Conservation (phyloP, 352 stramenopile genomes). For the Thalassiosira oceanica region DNA sequence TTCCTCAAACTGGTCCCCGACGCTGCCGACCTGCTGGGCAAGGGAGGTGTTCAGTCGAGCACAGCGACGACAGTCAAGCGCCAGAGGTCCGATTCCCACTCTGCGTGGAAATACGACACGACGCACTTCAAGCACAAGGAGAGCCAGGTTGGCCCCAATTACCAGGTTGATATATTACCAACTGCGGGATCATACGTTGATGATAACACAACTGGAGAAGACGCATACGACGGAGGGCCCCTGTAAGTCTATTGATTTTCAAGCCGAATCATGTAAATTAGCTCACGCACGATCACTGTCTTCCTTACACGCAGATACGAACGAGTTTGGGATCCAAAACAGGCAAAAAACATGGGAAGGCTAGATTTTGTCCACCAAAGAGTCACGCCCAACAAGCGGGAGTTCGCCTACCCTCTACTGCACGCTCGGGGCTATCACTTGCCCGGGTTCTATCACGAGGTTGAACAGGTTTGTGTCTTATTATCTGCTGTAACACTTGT, state of each 20-base stretch:
- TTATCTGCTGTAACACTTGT: no score
- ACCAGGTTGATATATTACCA: constrained; percentile 58
- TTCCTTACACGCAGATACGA: constrained; percentile 48
- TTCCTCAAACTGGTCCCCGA: constrained; percentile 25
- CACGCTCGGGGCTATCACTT: constrained; percentile 47
- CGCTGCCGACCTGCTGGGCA: no score
- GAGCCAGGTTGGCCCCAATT: constrained; percentile 58
- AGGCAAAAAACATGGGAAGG: constrained; percentile 40
- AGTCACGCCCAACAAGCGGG: constrained; percentile 54
- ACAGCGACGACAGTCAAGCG: constrained; percentile 5
- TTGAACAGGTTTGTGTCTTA: constrained; percentile 40
- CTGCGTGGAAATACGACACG: constrained; percentile 70
- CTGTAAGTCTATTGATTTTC: constrained; percentile 7
- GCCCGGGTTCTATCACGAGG: constrained; percentile 32
- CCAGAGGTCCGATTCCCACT: not conserved
- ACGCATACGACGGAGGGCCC: constrained; percentile 7
- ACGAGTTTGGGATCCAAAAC: constrained; percentile 56
- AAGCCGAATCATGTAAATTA: constrained; percentile 3
- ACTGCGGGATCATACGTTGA: constrained; percentile 19
- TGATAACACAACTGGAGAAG: constrained; percentile 5
- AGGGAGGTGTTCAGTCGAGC: constrained; percentile 5
- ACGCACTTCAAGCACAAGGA: constrained; percentile 52
- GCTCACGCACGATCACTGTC: not conserved
- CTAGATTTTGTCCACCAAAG: constrained; percentile 50
- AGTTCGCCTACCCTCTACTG: constrained; percentile 50